Conservation (phyloP, 225 moss, liverwort and hornwort species). For the Ulota crispa region DNA sequence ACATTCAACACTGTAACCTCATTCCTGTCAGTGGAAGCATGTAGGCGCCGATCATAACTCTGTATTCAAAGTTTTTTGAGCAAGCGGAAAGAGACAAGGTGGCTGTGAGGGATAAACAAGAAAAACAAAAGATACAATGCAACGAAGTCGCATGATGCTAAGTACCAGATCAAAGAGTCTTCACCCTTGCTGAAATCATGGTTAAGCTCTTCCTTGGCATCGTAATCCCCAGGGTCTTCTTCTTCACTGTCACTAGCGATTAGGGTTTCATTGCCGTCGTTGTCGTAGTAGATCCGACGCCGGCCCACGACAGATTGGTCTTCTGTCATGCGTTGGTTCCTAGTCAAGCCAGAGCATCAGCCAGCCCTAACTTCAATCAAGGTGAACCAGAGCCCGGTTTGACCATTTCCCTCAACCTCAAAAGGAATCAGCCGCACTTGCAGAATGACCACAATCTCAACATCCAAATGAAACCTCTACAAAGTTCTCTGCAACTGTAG, state of each 20-base stretch:
- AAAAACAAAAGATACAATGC: background rate
- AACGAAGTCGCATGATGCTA: conserved; percentile 1
- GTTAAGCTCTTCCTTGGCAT: conserved; percentile 70
- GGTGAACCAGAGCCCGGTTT: conserved; percentile 17
- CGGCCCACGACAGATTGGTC: conserved; percentile 94
- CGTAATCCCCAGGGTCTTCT: conserved; percentile 80
- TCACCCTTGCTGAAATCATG: conserved; percentile 88
- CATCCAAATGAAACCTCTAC: background rate
- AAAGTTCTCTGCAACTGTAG: background rate
- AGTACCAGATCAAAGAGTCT: conserved; percentile 80
- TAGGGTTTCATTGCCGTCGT: conserved; percentile 81
- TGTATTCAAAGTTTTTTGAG: background rate
- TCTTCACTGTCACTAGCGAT: conserved; percentile 95
- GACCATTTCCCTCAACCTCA: background rate
- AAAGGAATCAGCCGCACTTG: background rate
- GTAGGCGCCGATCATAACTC: background rate
- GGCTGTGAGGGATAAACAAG: background rate
- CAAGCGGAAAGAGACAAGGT: background rate
- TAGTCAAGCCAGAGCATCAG: conserved; percentile 28
- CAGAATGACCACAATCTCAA: background rate
- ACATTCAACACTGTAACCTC: conserved; percentile 5
- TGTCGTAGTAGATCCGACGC: conserved; percentile 89
- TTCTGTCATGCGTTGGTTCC: conserved; percentile 94
- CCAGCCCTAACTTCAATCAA: conserved; percentile 17
- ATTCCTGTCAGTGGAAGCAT: conserved; percentile 6